Evolutionary conservation across 345 rosid species (phyloP).

Genomic region (Crucihimalaya himalaica): DNA sequence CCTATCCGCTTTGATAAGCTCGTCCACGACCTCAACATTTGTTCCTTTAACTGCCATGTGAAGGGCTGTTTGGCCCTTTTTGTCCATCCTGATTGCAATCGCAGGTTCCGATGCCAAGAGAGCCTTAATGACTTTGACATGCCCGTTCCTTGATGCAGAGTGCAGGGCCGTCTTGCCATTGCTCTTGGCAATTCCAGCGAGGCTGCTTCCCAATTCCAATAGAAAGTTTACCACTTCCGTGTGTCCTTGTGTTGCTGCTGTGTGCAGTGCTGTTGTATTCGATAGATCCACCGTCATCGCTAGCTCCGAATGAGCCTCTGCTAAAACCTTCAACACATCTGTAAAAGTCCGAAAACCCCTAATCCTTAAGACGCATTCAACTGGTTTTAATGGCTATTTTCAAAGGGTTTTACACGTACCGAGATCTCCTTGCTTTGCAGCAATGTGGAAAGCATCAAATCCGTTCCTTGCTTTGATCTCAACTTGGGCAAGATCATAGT

Average conservation of each 20-base stretch:
- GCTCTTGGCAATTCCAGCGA: conserved; percentile 74
- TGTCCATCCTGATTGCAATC: conserved; percentile 60
- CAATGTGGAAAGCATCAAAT: conserved; percentile 92
- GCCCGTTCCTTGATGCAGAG: conserved; percentile 86
- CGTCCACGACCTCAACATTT: conserved; percentile 60
- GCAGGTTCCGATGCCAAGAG: conserved; percentile 61
- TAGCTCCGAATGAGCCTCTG: conserved; percentile 79
- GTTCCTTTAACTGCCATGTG: conserved; percentile 94
- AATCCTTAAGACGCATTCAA: background rate
- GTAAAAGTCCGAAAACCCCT: conserved; percentile 9
- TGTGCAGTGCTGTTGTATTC: conserved; percentile 77
- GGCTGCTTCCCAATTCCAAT: conserved; percentile 65
- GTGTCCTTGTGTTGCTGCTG: conserved; percentile 86
- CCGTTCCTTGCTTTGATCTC: conserved; percentile 92
- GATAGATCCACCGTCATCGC: conserved; percentile 80
- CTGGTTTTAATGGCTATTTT: background rate
- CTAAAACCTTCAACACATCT: conserved; percentile 65
- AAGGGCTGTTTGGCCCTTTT: conserved; percentile 88
- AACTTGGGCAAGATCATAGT: conserved; percentile 72
- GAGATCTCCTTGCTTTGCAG: conserved; percentile 91
- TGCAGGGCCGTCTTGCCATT: conserved; percentile 83
- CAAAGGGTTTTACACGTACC: conserved; percentile 44
- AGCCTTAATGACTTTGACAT: conserved; percentile 59
- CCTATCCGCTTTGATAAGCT: conserved; percentile 61
- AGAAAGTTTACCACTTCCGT: conserved; percentile 58